These are phyloP conservation scores for Persicaria maculosa DNA, from an alignment of 148 eudicot species.

Conservation along the genomic window DNA sequence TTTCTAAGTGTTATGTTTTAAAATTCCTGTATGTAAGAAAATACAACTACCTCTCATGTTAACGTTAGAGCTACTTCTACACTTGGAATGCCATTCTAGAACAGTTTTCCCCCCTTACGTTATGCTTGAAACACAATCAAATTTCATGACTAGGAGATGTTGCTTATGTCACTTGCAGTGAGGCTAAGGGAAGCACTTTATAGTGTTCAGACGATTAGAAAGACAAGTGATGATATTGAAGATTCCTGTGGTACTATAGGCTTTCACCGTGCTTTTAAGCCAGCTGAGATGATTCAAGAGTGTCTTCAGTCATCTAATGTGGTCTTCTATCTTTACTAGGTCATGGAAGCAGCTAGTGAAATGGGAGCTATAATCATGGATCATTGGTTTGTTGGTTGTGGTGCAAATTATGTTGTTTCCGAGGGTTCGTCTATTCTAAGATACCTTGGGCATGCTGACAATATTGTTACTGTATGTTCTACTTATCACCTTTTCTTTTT, in stretches of 20 bases:
- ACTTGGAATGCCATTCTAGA: not conserved
- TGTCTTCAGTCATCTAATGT: conserved; percentile 24
- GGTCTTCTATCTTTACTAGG: conserved; percentile 32
- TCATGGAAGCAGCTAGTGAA: conserved; percentile 45
- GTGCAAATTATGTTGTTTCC: conserved; percentile 69
- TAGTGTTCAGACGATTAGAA: conserved; percentile 29
- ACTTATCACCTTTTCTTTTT: conserved; percentile 1
- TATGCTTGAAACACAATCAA: not conserved
- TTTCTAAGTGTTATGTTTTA: not conserved
- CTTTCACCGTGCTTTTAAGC: conserved; percentile 27
- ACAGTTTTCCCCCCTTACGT: not conserved
- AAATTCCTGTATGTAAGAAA: not conserved
- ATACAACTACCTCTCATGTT: not conserved
- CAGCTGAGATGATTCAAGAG: conserved; percentile 25
- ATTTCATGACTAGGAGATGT: not conserved
- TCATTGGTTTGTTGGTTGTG: conserved; percentile 76
- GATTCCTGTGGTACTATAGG: conserved; percentile 41
- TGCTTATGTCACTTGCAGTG: conserved; percentile 37
- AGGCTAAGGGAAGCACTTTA: conserved; percentile 58
- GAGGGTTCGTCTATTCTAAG: conserved; percentile 64
- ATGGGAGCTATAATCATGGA: conserved; percentile 59
- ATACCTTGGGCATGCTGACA: conserved; percentile 69
- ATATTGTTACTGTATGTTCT: conserved; percentile 70
- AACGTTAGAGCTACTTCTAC: not conserved
- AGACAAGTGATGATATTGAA: conserved; percentile 19